These are phyloP conservation scores for Colletotrichum sp. DNA, from an alignment of 2,329 filamentous ascomycete species.

Conservation along the genomic window DNA sequence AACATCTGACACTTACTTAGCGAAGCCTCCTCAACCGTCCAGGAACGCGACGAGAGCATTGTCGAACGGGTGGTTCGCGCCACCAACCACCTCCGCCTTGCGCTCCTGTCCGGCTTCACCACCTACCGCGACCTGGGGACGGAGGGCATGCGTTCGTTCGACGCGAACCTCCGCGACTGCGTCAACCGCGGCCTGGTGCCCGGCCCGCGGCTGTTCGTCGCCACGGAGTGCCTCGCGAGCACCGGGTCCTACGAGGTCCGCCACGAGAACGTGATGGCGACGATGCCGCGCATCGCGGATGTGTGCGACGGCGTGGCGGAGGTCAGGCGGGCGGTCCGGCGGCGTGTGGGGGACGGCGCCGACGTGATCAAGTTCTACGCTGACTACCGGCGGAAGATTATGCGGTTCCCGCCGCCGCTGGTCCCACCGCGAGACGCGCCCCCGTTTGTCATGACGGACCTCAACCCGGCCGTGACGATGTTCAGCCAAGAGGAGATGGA, in stretches of 20 bases:
- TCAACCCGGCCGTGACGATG: constrained; percentile 47
- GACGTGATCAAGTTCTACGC: constrained; percentile 59
- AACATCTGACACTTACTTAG: not conserved
- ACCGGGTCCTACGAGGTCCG: constrained; percentile 55
- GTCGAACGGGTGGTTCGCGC: constrained; percentile 61
- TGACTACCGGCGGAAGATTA: constrained; percentile 49
- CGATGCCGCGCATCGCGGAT: constrained; percentile 39
- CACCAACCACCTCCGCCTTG: constrained; percentile 56
- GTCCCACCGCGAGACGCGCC: not conserved
- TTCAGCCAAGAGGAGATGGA: constrained; percentile 56
- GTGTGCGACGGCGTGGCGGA: constrained; percentile 52
- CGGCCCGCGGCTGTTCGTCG: constrained; percentile 61
- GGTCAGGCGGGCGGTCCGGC: constrained; percentile 49
- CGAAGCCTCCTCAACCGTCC: constrained; percentile 33
- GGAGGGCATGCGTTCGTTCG: constrained; percentile 54
- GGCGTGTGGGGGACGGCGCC: constrained; percentile 51
- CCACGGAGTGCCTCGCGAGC: constrained; percentile 54
- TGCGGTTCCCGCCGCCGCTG: constrained; percentile 43
- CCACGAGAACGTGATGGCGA: constrained; percentile 46
- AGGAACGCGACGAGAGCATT: constrained; percentile 64
- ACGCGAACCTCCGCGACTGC: constrained; percentile 56
- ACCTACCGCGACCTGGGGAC: constrained; percentile 63
- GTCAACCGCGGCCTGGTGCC: constrained; percentile 59
- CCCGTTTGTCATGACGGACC: constrained; percentile 32
- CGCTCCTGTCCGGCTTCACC: constrained; percentile 62